Conservation (phyloP, 2,329 filamentous ascomycete species). For the Aaosphaeria pasadenensis region DNA sequence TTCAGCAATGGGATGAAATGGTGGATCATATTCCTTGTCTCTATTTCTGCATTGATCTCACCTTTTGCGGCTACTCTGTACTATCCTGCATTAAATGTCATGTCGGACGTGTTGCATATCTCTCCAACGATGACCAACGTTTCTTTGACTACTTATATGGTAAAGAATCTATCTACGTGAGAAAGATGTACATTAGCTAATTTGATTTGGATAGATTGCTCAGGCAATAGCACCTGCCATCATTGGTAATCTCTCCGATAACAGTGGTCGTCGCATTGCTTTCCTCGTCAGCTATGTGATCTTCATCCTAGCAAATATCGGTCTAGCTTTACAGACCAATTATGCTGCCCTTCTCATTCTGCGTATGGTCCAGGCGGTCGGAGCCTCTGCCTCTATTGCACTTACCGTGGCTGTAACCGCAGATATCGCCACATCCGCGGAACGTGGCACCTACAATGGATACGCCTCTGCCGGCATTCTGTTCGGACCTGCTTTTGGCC, state of each 20-base stretch:
- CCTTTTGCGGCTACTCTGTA: slow-evolving; percentile 42
- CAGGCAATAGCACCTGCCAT: slow-evolving; percentile 55
- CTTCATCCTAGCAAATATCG: slow-evolving; percentile 35
- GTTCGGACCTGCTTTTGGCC: slow-evolving; percentile 30
- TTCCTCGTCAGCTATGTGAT: slow-evolving; percentile 46
- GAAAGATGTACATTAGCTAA: background rate
- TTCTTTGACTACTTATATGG: slow-evolving; percentile 51
- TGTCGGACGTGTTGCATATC: slow-evolving; percentile 39
- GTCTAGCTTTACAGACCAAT: slow-evolving; percentile 35
- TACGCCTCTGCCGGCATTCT: slow-evolving; percentile 55
- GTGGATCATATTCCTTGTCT: slow-evolving; percentile 49
- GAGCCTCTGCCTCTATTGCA: slow-evolving; percentile 44
- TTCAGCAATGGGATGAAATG: slow-evolving; percentile 40
- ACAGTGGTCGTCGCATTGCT: slow-evolving; percentile 49
- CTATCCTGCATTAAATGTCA: slow-evolving; percentile 34
- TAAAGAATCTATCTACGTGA: slow-evolving; percentile 6
- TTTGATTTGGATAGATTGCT: slow-evolving; percentile 17
- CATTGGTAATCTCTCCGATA: slow-evolving; percentile 52
- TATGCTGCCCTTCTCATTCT: slow-evolving; percentile 34
- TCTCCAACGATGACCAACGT: slow-evolving; percentile 47
- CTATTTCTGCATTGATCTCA: slow-evolving; percentile 47
- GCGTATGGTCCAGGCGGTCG: slow-evolving; percentile 37
- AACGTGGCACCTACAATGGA: slow-evolving; percentile 72
- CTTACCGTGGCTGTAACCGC: slow-evolving; percentile 69
- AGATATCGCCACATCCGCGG: slow-evolving; percentile 66